Base-by-base conservation (phyloP, 1,139 yeast species). In the Yamadazyma aaseri region DNA sequence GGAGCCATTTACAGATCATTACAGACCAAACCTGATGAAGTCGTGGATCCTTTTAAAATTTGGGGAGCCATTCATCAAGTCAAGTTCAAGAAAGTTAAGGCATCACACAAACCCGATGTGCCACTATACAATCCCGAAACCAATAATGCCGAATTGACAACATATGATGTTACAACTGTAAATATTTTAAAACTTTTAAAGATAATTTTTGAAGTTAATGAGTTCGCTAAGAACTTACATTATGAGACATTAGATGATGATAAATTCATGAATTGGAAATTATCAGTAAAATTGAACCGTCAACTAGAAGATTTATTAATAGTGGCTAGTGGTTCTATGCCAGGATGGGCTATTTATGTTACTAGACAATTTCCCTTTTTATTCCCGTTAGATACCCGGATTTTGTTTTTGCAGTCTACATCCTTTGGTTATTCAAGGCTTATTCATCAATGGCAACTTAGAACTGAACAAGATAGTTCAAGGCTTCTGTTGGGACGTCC, bases 351-450 rank as follows among this genome's bases (percentile, higher is more conserved):
- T 21, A 74, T 85, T 23, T 75, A 77, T 41, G 63, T 87, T 10
- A 81, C 95, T 0, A 71, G 82, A 35, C 71, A 77, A 17, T 89
- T 73, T 50, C 87, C 96, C 8, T 92, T 90, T 49, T 57, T 92
- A 33, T 87, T 86, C 53, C 97, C 97, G 0, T 65, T 90, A 36
- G 95, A 83, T 39, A 79, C 94, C 0, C 71, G 97, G 40, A 69
- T 85, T 29, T 76, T 79, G 45, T 89, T 86, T 51, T 60, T 92
- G 39, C 94, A 86, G 47, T 81, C 92, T 4, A 86, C 96, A 0
- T 89, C 97, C 0, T 90, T 86, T 65, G 97, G 97, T 0, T 84
- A 86, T 55, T 86, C 95, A 1, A 71, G 97, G 40, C 65, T 86
- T 32, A 84, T 92, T 42, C 83, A 82, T 41, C 73, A 80, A 34